These are phyloP conservation scores for Colletotrichum cuscutae DNA, from an alignment of 2,329 filamentous ascomycete species.

Conservation along the genomic window DNA sequence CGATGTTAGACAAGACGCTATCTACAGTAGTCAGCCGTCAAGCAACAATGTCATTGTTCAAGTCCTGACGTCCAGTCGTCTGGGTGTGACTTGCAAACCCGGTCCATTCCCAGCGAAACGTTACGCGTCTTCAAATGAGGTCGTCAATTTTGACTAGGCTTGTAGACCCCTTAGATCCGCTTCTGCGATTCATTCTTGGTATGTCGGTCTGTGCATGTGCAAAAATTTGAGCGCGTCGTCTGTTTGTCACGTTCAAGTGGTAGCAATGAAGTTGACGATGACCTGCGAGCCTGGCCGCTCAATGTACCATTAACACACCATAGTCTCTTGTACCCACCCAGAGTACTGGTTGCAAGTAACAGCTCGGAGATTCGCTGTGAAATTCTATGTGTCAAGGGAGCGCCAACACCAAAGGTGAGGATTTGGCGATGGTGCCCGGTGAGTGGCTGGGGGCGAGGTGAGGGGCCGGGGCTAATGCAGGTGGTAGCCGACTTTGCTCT, in stretches of 20 bases:
- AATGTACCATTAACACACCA: conserved; percentile 12
- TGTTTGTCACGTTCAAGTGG: conserved; percentile 17
- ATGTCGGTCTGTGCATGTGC: neutral
- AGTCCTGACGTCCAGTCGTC: conserved; percentile 2
- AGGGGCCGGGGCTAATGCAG: conserved; percentile 29
- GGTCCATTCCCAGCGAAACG: neutral
- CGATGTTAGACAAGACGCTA: neutral
- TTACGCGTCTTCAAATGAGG: neutral
- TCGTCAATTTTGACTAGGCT: neutral
- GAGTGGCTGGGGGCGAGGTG: conserved; percentile 12
- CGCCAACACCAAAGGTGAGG: conserved; percentile 11
- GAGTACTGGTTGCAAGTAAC: neutral
- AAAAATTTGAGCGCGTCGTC: neutral
- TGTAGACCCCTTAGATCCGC: no score
- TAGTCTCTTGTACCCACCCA: neutral
- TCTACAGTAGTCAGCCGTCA: neutral
- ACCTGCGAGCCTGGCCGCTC: neutral
- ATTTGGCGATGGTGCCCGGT: conserved; percentile 23
- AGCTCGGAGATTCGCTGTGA: neutral
- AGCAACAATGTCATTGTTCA: neutral
- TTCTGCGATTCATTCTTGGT: no score
- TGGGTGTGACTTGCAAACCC: neutral
- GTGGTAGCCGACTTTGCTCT: conserved; percentile 12
- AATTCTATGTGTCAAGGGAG: neutral
- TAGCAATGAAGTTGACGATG: neutral